Percentiles rank a stretch among this genome's conserved stretches.
phyloP scores from a whole-genome alignment of 345 rosid species.

The Cardiospermum halicacabum region DNA sequence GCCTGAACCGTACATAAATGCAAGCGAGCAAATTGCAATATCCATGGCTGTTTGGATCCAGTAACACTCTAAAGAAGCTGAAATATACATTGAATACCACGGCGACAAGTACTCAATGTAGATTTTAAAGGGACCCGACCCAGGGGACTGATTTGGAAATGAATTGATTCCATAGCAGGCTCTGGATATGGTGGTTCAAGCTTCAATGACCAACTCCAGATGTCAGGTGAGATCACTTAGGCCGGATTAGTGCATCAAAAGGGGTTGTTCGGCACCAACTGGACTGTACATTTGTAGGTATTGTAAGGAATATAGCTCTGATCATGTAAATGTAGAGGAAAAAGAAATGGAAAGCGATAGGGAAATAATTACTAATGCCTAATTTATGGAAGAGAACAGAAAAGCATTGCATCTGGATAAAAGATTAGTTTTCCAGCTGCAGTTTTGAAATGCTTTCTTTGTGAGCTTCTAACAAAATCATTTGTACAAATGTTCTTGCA shows the following conservation, averaged over 20 bases:
- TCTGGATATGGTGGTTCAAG: constrained; percentile 16
- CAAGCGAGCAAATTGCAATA: constrained; percentile 19
- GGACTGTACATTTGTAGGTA: constrained; percentile 66
- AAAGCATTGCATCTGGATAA: constrained; percentile 20
- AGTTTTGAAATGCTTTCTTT: constrained; percentile 35
- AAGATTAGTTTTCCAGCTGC: constrained; percentile 23
- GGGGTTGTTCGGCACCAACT: constrained; percentile 22
- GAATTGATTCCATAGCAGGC: constrained; percentile 7
- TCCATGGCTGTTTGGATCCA: neutral
- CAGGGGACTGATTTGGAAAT: constrained; percentile 4
- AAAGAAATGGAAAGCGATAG: constrained; percentile 19
- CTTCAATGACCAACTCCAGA: constrained; percentile 18
- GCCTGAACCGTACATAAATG: constrained; percentile 16
- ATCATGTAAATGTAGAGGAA: constrained; percentile 26
- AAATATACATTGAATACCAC: too few species aligned
- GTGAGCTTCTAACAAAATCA: constrained; percentile 2
- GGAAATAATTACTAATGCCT: constrained; percentile 16
- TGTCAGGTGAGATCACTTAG: neutral
- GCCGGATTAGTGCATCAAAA: constrained; percentile 7
- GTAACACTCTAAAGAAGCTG: neutral
- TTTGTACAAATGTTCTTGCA: constrained; percentile 16
- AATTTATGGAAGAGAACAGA: constrained; percentile 5
- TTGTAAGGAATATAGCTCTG: constrained; percentile 39
- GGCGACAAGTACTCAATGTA: too few species aligned
- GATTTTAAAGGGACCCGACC: neutral